These are phyloP conservation scores for Ottelia alismoides DNA, from an alignment of 106 monocot genomes.

Conservation along the genomic window DNA sequence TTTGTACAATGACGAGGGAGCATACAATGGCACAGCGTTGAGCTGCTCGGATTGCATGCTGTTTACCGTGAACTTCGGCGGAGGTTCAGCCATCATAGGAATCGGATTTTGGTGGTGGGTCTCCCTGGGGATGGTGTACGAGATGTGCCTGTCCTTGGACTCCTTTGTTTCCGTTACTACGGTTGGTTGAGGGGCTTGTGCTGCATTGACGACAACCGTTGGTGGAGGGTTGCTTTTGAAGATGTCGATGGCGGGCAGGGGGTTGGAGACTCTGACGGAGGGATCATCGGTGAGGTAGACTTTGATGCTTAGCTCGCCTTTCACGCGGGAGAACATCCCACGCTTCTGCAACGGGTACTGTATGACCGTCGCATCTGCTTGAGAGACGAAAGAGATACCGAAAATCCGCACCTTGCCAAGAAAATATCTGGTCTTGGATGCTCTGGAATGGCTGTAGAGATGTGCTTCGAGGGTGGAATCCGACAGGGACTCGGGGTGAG, in stretches of 20 bases:
- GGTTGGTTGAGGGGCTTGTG: neutral
- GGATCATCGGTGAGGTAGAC: conserved; percentile 41
- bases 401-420: conserved; percentile 33
- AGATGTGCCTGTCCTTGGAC: neutral
- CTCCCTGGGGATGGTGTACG: conserved; percentile 20
- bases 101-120: conserved; percentile 5
- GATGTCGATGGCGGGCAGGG: conserved; percentile 15
- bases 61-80: conserved; percentile 1
- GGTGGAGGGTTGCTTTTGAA: conserved; percentile 2
- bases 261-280: conserved; percentile 15
- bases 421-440: conserved; percentile 24
- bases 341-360: conserved; percentile 49
- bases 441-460: conserved; percentile 20
- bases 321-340: conserved; percentile 32
- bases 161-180: neutral
- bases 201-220: conserved; percentile 1
- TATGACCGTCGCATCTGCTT: conserved; percentile 18
- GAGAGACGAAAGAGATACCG: conserved; percentile 37
- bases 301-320: conserved; percentile 44
- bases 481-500: conserved; percentile 23
- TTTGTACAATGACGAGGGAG: conserved; percentile 23
- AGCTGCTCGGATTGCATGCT: conserved; percentile 22
- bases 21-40: conserved; percentile 20
- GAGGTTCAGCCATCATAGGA: conserved; percentile 3
- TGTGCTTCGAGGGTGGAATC: conserved; percentile 22